Evolutionary conservation across 208 protist species (phyloP).

Genomic region (Kentomonas sorsogonicus): DNA sequence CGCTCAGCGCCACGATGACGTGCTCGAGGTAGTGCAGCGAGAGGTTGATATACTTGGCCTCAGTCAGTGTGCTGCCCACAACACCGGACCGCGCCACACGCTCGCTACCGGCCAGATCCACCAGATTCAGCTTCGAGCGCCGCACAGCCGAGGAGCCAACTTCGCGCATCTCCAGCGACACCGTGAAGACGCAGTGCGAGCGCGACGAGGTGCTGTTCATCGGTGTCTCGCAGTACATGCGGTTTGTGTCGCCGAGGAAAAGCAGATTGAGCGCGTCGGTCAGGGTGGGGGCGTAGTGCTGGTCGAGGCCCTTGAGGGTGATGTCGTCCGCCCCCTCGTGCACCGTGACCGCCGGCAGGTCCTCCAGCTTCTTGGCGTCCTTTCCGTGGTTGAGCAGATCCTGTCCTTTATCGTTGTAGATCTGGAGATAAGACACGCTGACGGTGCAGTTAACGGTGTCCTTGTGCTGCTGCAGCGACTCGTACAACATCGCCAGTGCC

Average conservation of each 20-base stretch:
- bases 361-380: slow-evolving; percentile 83
- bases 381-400: slow-evolving; percentile 82
- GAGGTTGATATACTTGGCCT: slow-evolving; percentile 91
- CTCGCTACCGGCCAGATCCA: slow-evolving; percentile 93
- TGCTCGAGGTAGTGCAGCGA: slow-evolving; percentile 84
- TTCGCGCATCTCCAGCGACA: slow-evolving; percentile 65
- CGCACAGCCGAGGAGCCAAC: slow-evolving; percentile 45
- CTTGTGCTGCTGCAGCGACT: slow-evolving; percentile 37
- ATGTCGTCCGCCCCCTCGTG: slow-evolving; percentile 65
- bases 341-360: slow-evolving; percentile 58
- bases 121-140: slow-evolving; percentile 77
- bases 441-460: slow-evolving; percentile 21
- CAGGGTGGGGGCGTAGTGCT: slow-evolving; percentile 61
- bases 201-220: slow-evolving; percentile 92
- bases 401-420: slow-evolving; percentile 90
- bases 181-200: slow-evolving; percentile 90
- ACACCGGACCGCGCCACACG: slow-evolving; percentile 82
- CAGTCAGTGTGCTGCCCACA: slow-evolving; percentile 52
- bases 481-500: slow-evolving; percentile 77
- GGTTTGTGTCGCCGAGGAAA: slow-evolving; percentile 85
- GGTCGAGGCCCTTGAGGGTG: slow-evolving; percentile 52
- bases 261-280: slow-evolving; percentile 74
- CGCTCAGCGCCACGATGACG: slow-evolving; percentile 83
- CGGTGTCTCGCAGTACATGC: slow-evolving; percentile 82
- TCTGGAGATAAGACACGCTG: slow-evolving; percentile 81